A percentile compares a stretch with the other conserved stretches of the same genome.
These are phyloP conservation scores for Lipomyces chichibuensis DNA, from an alignment of 805 yeast species.

Conservation along the genomic window DNA sequence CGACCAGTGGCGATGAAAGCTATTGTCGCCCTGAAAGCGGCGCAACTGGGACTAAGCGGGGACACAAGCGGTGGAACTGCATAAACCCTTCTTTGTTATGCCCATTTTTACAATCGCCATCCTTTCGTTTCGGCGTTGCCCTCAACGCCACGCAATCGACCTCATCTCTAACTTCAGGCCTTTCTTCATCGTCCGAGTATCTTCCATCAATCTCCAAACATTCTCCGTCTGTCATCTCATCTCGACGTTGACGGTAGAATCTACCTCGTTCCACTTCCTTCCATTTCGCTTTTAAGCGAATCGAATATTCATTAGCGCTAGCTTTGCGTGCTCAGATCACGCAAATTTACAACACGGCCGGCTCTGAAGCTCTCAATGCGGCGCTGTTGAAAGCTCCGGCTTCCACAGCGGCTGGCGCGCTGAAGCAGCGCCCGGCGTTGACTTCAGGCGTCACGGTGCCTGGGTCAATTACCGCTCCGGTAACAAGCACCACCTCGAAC, in stretches of 20 bases:
- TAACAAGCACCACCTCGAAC: neutral
- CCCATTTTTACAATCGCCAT: neutral
- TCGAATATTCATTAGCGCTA: neutral
- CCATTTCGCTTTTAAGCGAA: neutral
- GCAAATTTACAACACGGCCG: slow-evolving; percentile 20
- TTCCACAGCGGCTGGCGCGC: slow-evolving; percentile 20
- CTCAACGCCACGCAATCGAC: slow-evolving; percentile 3
- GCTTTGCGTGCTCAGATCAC: slow-evolving; percentile 2
- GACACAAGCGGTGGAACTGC: neutral
- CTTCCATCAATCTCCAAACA: too few relatives aligned
- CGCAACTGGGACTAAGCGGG: neutral
- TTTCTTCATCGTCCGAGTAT: neutral
- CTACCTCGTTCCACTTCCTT: neutral
- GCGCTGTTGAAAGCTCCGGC: slow-evolving; percentile 22
- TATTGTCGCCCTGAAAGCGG: neutral
- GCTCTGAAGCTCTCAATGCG: slow-evolving; percentile 19
- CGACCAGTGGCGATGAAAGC: neutral
- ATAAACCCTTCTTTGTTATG: neutral
- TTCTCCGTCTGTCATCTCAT: neutral
- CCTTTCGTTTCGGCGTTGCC: neutral
- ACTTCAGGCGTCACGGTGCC: slow-evolving; percentile 30
- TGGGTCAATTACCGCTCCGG: slow-evolving; percentile 34
- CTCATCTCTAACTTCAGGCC: neutral
- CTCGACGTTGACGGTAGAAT: neutral
- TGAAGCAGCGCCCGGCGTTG: slow-evolving; percentile 34